Percentiles rank a stretch among this genome's conserved stretches.
Evolutionary conservation across 2,329 filamentous ascomycete species (phyloP).

Genomic region (Lecanoromycetidae sp.): DNA sequence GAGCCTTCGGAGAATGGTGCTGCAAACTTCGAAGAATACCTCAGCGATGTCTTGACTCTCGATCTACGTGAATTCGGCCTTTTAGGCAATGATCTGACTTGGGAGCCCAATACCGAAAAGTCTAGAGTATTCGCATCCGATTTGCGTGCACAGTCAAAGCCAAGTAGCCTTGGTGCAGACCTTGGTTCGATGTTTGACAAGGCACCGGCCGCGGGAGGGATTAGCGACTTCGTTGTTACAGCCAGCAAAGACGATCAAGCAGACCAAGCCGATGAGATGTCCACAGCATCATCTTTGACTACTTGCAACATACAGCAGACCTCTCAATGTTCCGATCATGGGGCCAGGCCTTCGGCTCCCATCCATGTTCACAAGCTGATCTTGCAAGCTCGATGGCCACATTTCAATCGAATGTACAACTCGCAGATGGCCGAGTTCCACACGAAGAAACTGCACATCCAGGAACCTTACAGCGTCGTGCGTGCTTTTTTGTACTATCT

Average conservation of each 20-base stretch:
- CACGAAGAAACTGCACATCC: constrained; percentile 93
- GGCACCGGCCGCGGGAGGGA: constrained; percentile 69
- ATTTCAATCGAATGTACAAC: constrained; percentile 83
- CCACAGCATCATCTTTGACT: constrained; percentile 29
- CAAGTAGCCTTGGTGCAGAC: constrained; percentile 66
- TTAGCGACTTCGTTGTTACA: constrained; percentile 83
- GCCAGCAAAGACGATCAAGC: constrained; percentile 59
- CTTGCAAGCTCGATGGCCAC: constrained; percentile 87
- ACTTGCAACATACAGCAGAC: constrained; percentile 25
- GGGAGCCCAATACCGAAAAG: constrained; percentile 40
- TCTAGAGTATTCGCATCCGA: constrained; percentile 40
- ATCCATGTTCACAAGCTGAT: constrained; percentile 96
- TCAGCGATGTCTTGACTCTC: constrained; percentile 88
- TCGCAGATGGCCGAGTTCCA: constrained; percentile 97
- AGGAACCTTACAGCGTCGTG: constrained; percentile 87
- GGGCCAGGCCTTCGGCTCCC: constrained; percentile 52
- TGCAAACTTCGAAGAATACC: constrained; percentile 70
- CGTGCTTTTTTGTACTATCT: constrained; percentile 92
- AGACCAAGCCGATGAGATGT: constrained; percentile 55
- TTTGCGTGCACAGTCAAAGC: constrained; percentile 38
- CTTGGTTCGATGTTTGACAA: constrained; percentile 79
- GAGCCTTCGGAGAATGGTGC: constrained; percentile 55
- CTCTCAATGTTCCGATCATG: constrained; percentile 18
- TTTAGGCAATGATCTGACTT: constrained; percentile 61
- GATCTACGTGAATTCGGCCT: constrained; percentile 87